Evolutionary conservation across 225 moss, liverwort and hornwort species (phyloP), one percentile per base, ranked within the genome.

Genomic region (Polytrichum formosum): DNA sequence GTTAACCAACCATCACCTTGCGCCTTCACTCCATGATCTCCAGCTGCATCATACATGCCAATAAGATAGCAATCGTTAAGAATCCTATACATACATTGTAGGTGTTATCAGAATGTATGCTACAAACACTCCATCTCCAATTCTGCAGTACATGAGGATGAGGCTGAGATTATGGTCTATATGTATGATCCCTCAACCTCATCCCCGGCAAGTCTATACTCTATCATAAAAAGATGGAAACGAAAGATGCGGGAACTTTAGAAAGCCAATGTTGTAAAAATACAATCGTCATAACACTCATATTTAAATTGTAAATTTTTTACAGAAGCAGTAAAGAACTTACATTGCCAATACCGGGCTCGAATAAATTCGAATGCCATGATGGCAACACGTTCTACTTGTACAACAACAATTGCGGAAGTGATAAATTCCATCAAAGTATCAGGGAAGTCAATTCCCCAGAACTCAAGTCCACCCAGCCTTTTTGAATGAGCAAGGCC

Each of bases 11-110:
- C 96, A 62, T 88, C 81, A 23, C 96, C 93, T 64, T 68, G 80
- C 9, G 96, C 90, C 71, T 97, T 97, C 61, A 93, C 87, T 55
- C 96, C 96, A 79, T 97, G 90, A 81, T 97, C 93, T 73, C 83
- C 78, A 77, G 70, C 94, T 95, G 87, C 70, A 18, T 19, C 30
- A 65, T 31, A 22, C 35, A 58, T 58, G 58, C 9, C 46, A 46
- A 46, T 46, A 46, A 46, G 16, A 46, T 46, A 13, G 2, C 13
- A 46, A 46, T 46, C 13, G 13, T 46, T 4, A 46, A 16, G 1
- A 46, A 13, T 46, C 46, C 46, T 16, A 46, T 46, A 46, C 46
- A 8, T 46, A 0, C 46, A 46, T 46, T 46, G 46, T 46, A 13
- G 46, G 46, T 46, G 16, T 3, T 46, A 13, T 8, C 46, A 46